phyloP scores from a whole-genome alignment of 805 yeast genomes.

The Wickerhamiella sergipiensis region DNA sequence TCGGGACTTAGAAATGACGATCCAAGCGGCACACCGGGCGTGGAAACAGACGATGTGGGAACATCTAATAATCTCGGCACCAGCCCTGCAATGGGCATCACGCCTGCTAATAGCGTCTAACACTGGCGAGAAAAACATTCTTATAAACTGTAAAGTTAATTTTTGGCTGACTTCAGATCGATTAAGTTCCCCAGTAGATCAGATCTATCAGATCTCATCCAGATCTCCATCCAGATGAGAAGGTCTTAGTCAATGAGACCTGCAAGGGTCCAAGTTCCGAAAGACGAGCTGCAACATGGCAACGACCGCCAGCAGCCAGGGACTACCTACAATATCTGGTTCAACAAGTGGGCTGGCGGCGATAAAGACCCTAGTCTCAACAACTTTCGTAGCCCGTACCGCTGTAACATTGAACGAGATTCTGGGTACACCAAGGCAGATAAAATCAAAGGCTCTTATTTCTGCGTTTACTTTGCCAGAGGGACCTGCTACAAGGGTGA shows the following conservation, averaged over 20 bases:
- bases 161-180: too few species aligned
- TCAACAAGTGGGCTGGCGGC: slow-evolving; percentile 76
- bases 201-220: neutral
- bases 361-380: slow-evolving; percentile 30
- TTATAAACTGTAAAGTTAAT: neutral
- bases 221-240: too few species aligned
- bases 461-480: slow-evolving; percentile 77
- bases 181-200: too few species aligned
- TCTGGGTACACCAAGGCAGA: slow-evolving; percentile 67
- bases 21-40: too few species aligned
- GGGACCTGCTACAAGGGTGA: slow-evolving; percentile 77
- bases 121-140: too few species aligned
- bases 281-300: slow-evolving; percentile 3
- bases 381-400: slow-evolving; percentile 36
- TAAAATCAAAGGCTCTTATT: slow-evolving; percentile 31
- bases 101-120: too few species aligned
- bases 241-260: neutral
- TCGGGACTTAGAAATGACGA: too few species aligned
- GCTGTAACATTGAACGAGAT: slow-evolving; percentile 48
- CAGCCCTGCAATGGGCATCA: neutral
- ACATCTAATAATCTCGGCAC: neutral
- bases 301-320: slow-evolving; percentile 43
- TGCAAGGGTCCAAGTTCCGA: slow-evolving; percentile 9
- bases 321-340: slow-evolving; percentile 76
- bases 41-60: neutral